Evolutionary conservation across 768 basidiomycete species (phyloP).

Genomic region (Rhizopogon vesiculosus): DNA sequence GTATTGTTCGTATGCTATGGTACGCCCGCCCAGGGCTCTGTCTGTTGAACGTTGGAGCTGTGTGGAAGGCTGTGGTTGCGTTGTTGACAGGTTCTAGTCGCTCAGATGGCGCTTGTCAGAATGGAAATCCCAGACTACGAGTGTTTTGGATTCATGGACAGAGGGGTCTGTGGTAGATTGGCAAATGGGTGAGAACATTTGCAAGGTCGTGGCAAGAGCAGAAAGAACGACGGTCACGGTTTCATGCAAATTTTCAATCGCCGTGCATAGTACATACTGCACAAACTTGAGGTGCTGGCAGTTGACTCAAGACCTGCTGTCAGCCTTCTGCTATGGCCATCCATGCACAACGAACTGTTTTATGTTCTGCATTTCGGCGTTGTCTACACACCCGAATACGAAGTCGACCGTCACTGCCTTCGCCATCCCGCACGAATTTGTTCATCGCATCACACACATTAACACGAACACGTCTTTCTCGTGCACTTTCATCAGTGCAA

Average conservation of each 20-base stretch:
- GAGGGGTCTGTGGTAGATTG: not conserved
- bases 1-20: not conserved
- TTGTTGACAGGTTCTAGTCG: too few relatives aligned
- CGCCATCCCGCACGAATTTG: not conserved
- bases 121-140: not conserved
- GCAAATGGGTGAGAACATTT: not conserved
- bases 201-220: not conserved
- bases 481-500: conserved; percentile 1
- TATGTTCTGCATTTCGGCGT: not conserved
- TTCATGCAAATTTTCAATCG: not conserved
- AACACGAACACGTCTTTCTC: not conserved
- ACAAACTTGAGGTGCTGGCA: not conserved
- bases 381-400: not conserved
- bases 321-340: not conserved
- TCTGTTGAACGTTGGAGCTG: not conserved
- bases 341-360: not conserved
- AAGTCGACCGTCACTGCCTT: not conserved
- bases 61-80: not conserved
- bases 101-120: not conserved
- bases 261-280: not conserved
- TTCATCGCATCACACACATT: not conserved
- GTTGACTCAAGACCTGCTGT: not conserved
- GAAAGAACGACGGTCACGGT: not conserved
- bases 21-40: not conserved
- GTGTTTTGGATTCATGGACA: not conserved